Evolutionary conservation across 306 rosid species (phyloP).

Genomic region (Styphnolobium japonicum): DNA sequence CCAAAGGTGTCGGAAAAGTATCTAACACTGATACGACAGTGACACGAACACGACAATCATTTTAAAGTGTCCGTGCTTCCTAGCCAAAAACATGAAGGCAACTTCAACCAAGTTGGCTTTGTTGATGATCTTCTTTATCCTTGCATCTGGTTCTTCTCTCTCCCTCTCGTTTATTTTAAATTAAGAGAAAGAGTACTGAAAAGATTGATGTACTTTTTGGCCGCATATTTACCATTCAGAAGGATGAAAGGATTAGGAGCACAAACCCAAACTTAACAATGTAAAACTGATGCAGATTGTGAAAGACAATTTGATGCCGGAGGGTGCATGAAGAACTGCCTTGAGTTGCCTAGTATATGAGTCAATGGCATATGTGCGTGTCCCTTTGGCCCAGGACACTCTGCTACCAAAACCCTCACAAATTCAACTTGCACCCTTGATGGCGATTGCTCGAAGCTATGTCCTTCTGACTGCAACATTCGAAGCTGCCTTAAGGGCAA

Average conservation of each 20-base stretch:
- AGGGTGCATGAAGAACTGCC: neutral
- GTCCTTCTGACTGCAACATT: constrained; percentile 20
- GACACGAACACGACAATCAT: too few relatives aligned
- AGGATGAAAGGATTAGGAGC: neutral
- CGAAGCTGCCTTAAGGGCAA: neutral
- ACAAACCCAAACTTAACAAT: neutral
- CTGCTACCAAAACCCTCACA: neutral
- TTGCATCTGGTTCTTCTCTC: neutral
- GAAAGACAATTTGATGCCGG: neutral
- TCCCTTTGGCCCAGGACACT: neutral
- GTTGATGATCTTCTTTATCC: neutral
- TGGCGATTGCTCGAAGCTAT: neutral
- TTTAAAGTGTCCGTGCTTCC: too few relatives aligned
- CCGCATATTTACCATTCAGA: neutral
- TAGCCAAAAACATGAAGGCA: neutral
- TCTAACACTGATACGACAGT: too few relatives aligned
- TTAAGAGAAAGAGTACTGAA: too few relatives aligned
- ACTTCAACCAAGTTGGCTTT: constrained; percentile 1
- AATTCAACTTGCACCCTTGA: constrained; percentile 3
- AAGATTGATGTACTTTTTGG: neutral
- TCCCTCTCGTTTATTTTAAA: neutral
- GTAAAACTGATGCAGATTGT: constrained; percentile 10
- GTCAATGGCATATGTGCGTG: neutral
- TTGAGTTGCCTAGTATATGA: neutral
- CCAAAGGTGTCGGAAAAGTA: neutral